Evolutionary conservation across 257 asterid species (phyloP), one percentile per base, ranked within the genome.

Genomic region (Oldenlandia corymbosa): DNA sequence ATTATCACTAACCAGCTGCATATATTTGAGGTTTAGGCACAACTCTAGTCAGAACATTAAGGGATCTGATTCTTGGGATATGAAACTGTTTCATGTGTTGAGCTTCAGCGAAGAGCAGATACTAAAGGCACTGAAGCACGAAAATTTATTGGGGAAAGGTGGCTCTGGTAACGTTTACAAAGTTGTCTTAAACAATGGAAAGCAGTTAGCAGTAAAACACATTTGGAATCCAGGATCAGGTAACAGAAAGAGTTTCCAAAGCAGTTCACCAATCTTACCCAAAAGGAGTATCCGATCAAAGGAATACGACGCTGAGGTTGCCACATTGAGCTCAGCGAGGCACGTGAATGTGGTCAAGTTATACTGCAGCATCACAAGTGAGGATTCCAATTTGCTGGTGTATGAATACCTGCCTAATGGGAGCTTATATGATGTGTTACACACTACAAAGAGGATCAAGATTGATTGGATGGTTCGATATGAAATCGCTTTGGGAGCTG

Each of bases 161-260:
- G 81, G 84, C n/a, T 76, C 75, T 13, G 81, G 84, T 23, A 73
- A 68, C 60, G 85, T 80, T 31, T 80, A 80, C 72, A 73, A 60
- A 59, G 68, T 80, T 42, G 53, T 52, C 31, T 65, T 76, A 27
- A 49, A 68, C 23, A 51, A 71, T 58, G 85, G 85, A 31, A 73
- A 71, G 61, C 70, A 65, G 5, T 28, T 80, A 39, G 85, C 85
- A 2, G 85, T 80, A 55, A 80, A 80, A 62, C 82, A 80, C 75
- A 73, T 80, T 5, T 45, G 74, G 74, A 76, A 80, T 61, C 53
- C 55, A 1, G 76, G 58, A 21, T 66, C 66, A 21, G 68, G 27
- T 23, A 43, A 60, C 10, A 47, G 58, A 18, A 67, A 43, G 48
- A 60, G 31, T 66, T 78, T 32, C 67, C 65, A 31, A 62, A 71